Evolutionary conservation across 2,329 filamentous ascomycete species (phyloP), one percentile per base, ranked within the genome.

Genomic region (Arachnopeziza araneosa): DNA sequence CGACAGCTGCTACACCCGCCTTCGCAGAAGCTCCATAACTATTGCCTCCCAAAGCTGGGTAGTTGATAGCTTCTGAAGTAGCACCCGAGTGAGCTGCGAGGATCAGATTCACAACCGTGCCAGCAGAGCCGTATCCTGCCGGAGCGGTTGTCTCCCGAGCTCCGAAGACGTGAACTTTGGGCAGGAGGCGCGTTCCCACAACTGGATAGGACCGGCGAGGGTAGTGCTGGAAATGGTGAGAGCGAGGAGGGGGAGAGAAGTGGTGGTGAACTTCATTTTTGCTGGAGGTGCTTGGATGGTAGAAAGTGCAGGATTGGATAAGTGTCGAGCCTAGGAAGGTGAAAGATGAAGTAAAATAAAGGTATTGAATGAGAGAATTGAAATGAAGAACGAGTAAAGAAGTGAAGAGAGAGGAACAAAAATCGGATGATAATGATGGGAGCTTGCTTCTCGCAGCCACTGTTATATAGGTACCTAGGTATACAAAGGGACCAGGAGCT

Each of bases 1-100:
- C 79, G 2, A 86, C 84, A 12, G 85, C 84, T 7, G 75, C 68
- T 3, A 83, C 84, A 49, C 86, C 86, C 58, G 83, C 78, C 2
- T 75, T 69, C 0, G 81, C 83, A 10, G 84, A 88, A 66, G 78
- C 79, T 1, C 78, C 82, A 65, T 89, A 89, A 67, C 78, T 79
- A 24, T 81, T 73, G 19, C 80, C 77, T 59, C 86, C 86, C 50
- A 83, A 87, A 1, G 86, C 86, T 44, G 87, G 82, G 66, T 85
- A 85, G 49, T 61, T 69, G 63, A 85, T 83, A 22, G 82, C 79
- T 63, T 84, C 82, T 1, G 81, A 73, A 0, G 80, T 83, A 0
- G 81, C 72, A 0, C 80, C 82, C 0, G 79, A 66, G 64, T 82
- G 79, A 2, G 79, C 76, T 32, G 69, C 70, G 2, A 77, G 70